Evolutionary conservation across 2,329 filamentous ascomycete species (phyloP).

Genomic region (Emericellopsis cladophorae): DNA sequence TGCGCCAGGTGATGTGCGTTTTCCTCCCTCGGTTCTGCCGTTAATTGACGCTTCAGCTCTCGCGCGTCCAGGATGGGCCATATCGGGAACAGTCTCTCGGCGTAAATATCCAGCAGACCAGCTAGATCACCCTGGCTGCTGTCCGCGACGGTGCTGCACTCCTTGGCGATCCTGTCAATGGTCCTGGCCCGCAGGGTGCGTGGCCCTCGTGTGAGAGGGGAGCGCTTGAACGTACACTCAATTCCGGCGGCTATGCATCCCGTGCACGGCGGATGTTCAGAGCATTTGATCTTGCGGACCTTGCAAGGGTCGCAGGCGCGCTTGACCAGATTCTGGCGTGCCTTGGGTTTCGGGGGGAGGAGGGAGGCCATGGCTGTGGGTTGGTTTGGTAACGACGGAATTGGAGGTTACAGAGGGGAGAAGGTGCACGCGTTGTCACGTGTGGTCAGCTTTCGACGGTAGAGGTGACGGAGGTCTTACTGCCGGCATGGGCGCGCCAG

Average conservation of each 20-base stretch:
- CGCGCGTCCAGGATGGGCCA: constrained; percentile 36
- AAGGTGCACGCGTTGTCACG: too few species aligned
- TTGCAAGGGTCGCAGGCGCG: constrained; percentile 38
- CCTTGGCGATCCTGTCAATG: constrained; percentile 23
- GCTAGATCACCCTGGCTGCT: neutral
- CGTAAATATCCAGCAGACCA: constrained; percentile 26
- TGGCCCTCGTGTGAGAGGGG: constrained; percentile 30
- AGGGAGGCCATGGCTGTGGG: neutral
- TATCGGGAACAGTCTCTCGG: constrained; percentile 35
- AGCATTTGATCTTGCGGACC: constrained; percentile 38
- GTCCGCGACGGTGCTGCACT: constrained; percentile 1
- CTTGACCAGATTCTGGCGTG: constrained; percentile 17
- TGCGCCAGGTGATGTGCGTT: constrained; percentile 27
- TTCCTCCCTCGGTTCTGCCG: constrained; percentile 16
- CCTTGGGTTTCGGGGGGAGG: neutral
- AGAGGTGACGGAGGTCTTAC: too few species aligned
- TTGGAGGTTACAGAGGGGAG: too few species aligned
- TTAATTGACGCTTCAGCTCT: constrained; percentile 23
- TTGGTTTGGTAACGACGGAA: neutral
- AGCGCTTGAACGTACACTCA: constrained; percentile 35
- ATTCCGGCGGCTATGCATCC: constrained; percentile 30
- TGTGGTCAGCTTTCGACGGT: too few species aligned
- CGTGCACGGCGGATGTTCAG: constrained; percentile 30
- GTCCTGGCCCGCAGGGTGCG: constrained; percentile 30
- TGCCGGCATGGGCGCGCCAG: too few species aligned